Percentiles rank a stretch among this genome's conserved stretches.
phyloP scores from a whole-genome alignment of 805 yeast genomes.

The Blastobotrys peoriensis region DNA sequence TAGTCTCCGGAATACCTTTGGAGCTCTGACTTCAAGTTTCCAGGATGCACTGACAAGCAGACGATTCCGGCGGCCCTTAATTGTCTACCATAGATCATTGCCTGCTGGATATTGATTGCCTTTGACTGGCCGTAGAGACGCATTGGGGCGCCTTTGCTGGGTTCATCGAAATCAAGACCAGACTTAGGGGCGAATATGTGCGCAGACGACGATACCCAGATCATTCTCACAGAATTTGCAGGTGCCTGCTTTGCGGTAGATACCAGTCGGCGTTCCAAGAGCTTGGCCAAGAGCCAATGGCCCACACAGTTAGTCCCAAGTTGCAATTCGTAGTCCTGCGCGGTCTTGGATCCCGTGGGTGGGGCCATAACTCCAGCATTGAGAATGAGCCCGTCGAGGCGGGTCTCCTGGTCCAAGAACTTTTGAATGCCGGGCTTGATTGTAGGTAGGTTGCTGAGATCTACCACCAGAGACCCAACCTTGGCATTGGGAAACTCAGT shows the following conservation, averaged over 20 bases:
- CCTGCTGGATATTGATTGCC: constrained; percentile 36
- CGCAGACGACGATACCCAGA: constrained; percentile 41
- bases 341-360: constrained; percentile 28
- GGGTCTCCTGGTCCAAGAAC: constrained; percentile 5
- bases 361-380: constrained; percentile 43
- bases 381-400: constrained; percentile 31
- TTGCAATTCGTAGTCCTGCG: constrained; percentile 42
- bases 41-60: constrained; percentile 39
- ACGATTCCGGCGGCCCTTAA: constrained; percentile 32
- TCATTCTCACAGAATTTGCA: constrained; percentile 33
- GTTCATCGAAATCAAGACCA: constrained; percentile 28
- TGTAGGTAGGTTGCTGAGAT: constrained; percentile 7
- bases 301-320: constrained; percentile 45
- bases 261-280: constrained; percentile 34
- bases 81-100: no score
- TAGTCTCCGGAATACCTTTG: constrained; percentile 19
- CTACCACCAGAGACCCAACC: constrained; percentile 31
- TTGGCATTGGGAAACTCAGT: constrained; percentile 18
- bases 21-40: constrained; percentile 34
- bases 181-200: constrained; percentile 31
- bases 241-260: constrained; percentile 27
- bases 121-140: constrained; percentile 39
- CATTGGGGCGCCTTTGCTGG: background rate
- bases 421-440: constrained; percentile 8
- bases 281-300: constrained; percentile 38